Percentiles rank a stretch among this genome's conserved stretches.
phyloP scores from a whole-genome alignment of 176 grass and related monocot species.

The Raddia distichophylla region DNA sequence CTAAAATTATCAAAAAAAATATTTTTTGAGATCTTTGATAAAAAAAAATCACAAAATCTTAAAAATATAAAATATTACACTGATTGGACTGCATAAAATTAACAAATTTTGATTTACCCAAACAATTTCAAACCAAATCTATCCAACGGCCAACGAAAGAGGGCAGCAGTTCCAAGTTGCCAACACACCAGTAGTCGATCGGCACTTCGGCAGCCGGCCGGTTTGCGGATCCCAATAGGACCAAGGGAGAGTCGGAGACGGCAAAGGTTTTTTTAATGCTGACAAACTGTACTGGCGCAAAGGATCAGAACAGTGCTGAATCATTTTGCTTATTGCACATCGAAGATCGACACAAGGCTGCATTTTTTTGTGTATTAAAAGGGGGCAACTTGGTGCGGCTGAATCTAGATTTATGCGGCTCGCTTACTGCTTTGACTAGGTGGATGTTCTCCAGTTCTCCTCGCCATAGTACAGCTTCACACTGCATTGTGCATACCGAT shows the following conservation, averaged over 20 bases:
- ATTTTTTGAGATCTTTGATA: too few species aligned
- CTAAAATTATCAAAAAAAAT: too few species aligned
- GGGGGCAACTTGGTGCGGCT: not conserved
- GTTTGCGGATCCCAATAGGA: slow-evolving; percentile 24
- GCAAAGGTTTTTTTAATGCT: not conserved
- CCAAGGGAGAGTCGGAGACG: not conserved
- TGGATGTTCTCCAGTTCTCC: not conserved
- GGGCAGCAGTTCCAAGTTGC: too few species aligned
- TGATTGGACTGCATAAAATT: too few species aligned
- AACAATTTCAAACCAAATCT: too few species aligned
- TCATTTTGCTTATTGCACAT: not conserved
- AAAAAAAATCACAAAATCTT: too few species aligned
- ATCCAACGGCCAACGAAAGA: too few species aligned
- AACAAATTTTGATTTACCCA: too few species aligned
- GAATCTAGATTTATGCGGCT: not conserved
- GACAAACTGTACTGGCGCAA: not conserved
- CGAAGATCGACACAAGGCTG: not conserved
- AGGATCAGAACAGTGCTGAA: not conserved
- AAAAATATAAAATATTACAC: too few species aligned
- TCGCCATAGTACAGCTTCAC: too few species aligned
- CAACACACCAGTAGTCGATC: not conserved
- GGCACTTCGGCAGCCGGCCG: slow-evolving; percentile 12
- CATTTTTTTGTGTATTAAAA: not conserved
- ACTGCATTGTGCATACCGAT: too few species aligned
- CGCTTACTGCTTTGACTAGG: not conserved